Evolutionary conservation across 306 rosid species (phyloP), one percentile per base, ranked within the genome.

Genomic region (Oxytropis ochrocephala): DNA sequence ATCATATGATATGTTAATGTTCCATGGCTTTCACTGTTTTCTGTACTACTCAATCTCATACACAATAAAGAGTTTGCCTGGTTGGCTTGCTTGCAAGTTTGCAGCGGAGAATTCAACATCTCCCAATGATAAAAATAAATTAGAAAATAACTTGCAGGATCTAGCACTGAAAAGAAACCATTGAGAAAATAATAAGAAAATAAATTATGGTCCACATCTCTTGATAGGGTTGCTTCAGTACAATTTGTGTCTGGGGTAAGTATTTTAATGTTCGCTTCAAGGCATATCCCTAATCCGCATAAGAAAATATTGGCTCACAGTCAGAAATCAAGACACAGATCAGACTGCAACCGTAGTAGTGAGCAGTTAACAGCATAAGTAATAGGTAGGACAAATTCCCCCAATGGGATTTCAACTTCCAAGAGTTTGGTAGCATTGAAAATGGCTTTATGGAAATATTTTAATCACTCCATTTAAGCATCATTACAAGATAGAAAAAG

Each of bases 271-370:
- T 42, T 43, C 30, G 12, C 47, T 70, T 70, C 56, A 33, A 0
- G 32, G 35, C 67, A 70, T 46, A 57, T 58, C 59, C 39, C 24
- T 30, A 59, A 47, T 33, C 7, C 69, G 33, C 53, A 12, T 10
- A 56, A 21, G 42, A 8, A 46, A 12, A 38, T 36, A 36, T n/a
- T 12, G 24, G 43, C 55, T 35, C 58, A 30, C 36, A 39, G 61
- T n/a, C 38, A 62, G 64, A 63, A 43, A 73, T 73, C 64, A 41
- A 73, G 47, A 9, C 63, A 51, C 35, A 39, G 17, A 73, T 12
- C 64, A 38, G 39, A 42, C 17, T 51, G 18, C 29, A 48, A 35
- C 8, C 2, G 16, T 35, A 33, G 32, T 48, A 57, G 8, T 43
- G 35, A 44, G 41, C 24, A 59, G 63, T 61, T 14, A 49, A 5